phyloP scores from a whole-genome alignment of 768 basidiomycete species.

The Trametes coccinea region DNA sequence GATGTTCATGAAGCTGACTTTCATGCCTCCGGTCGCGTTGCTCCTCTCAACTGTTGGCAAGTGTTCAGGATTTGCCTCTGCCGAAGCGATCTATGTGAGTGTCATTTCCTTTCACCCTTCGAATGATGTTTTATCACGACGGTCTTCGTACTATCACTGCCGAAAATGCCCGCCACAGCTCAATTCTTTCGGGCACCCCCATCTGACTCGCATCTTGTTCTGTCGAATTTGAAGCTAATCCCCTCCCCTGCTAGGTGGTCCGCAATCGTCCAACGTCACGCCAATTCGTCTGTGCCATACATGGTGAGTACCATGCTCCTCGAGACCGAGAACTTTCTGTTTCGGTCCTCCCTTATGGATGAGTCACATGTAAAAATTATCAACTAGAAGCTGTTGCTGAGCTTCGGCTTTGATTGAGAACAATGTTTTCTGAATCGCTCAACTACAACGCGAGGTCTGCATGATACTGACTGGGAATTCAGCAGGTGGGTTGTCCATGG shows the following conservation, averaged over 20 bases:
- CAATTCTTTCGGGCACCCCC: conserved; percentile 78
- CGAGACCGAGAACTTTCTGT: not conserved
- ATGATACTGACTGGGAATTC: not conserved
- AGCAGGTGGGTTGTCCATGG: not conserved
- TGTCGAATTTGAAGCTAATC: conserved; percentile 11
- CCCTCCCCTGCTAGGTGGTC: too few relatives aligned
- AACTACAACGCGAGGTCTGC: too few relatives aligned
- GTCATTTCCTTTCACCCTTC: conserved; percentile 16
- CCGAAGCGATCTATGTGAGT: conserved; percentile 35
- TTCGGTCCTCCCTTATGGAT: conserved; percentile 34
- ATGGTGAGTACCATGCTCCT: not conserved
- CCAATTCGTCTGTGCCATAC: not conserved
- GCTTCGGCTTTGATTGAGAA: conserved; percentile 63
- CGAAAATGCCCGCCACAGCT: conserved; percentile 96
- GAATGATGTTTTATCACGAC: conserved; percentile 85
- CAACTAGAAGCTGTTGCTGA: conserved; percentile 93
- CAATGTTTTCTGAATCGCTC: conserved; percentile 18
- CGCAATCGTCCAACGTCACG: too few relatives aligned
- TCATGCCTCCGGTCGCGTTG: not conserved
- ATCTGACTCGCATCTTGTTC: conserved; percentile 48
- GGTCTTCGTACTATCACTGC: conserved; percentile 84
- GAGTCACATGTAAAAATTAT: conserved; percentile 52
- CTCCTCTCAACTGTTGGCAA: too few relatives aligned
- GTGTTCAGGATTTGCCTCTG: too few relatives aligned
- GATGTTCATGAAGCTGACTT: not conserved